Conservation (phyloP, 805 yeast species). For the Kuraishia cidri region DNA sequence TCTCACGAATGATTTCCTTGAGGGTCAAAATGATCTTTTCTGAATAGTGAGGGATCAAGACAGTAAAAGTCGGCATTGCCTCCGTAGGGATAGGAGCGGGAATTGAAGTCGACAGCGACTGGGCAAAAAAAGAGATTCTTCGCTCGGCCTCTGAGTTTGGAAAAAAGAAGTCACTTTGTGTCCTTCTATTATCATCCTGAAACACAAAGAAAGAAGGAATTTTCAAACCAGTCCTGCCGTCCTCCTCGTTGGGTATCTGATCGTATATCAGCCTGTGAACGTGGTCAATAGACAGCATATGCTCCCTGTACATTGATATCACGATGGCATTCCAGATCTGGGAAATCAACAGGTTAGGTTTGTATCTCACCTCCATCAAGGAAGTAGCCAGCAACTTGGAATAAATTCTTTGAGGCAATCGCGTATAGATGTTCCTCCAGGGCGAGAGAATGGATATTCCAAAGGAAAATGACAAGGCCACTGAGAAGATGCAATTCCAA, state of each 20-base stretch:
- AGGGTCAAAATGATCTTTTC: constrained; percentile 36
- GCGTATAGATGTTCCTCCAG: constrained; percentile 45
- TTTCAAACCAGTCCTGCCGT: constrained; percentile 20
- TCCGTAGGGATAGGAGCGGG: constrained; percentile 38
- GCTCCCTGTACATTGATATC: constrained; percentile 46
- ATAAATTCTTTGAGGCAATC: constrained; percentile 40
- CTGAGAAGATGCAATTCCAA: constrained; percentile 43
- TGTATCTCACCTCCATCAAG: constrained; percentile 34
- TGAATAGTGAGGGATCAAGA: constrained; percentile 41
- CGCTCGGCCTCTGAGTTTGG: constrained; percentile 42
- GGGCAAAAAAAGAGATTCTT: constrained; percentile 44
- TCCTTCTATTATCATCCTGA: constrained; percentile 36
- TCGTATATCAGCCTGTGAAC: constrained; percentile 22
- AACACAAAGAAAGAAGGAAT: constrained; percentile 37
- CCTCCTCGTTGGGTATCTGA: constrained; percentile 44
- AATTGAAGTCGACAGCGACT: constrained; percentile 36
- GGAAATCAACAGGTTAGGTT: constrained; percentile 28
- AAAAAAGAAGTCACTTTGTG: constrained; percentile 28
- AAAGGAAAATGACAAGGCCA: constrained; percentile 36
- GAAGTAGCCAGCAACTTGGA: constrained; percentile 36
- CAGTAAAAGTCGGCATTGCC: constrained; percentile 42
- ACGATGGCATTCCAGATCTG: constrained; percentile 48
- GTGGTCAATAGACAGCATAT: constrained; percentile 40
- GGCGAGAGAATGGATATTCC: constrained; percentile 51
- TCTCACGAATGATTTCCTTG: constrained; percentile 37